Evolutionary conservation across 1,284 basidiomycete species (phyloP).

Genomic region (Pholiota adiposa): DNA sequence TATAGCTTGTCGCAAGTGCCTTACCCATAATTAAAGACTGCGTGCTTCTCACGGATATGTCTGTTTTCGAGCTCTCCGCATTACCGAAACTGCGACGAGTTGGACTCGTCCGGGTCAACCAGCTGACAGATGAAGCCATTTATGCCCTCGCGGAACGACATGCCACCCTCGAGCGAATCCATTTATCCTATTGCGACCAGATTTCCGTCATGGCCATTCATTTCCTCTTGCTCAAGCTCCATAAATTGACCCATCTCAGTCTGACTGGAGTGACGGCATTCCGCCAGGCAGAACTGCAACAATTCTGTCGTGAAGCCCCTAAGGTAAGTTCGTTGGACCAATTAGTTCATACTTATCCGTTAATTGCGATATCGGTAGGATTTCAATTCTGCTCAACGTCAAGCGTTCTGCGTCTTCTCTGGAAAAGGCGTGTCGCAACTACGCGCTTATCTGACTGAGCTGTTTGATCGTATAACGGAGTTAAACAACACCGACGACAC

Average conservation of each 20-base stretch:
- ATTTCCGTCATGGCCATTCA: slow-evolving; percentile 92
- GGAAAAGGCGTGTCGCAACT: slow-evolving; percentile 89
- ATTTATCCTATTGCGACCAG: slow-evolving; percentile 97
- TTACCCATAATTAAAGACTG: slow-evolving; percentile 64
- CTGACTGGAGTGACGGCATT: slow-evolving; percentile 96
- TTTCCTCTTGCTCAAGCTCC: slow-evolving; percentile 86
- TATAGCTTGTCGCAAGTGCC: slow-evolving; percentile 1
- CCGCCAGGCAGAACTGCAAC: slow-evolving; percentile 83
- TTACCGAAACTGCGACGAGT: slow-evolving; percentile 93
- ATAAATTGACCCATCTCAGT: slow-evolving; percentile 92
- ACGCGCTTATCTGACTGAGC: slow-evolving; percentile 75
- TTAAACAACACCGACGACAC: slow-evolving; percentile 73
- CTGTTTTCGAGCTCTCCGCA: slow-evolving; percentile 88
- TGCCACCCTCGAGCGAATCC: slow-evolving; percentile 91
- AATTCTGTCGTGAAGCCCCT: slow-evolving; percentile 90
- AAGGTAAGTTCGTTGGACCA: slow-evolving; percentile 54
- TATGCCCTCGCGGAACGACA: slow-evolving; percentile 84
- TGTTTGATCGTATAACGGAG: slow-evolving; percentile 75
- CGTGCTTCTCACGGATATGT: slow-evolving; percentile 87
- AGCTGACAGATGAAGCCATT: slow-evolving; percentile 93
- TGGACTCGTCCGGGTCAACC: slow-evolving; percentile 91
- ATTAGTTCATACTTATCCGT: neutral
- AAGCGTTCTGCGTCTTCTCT: slow-evolving; percentile 97
- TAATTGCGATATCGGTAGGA: slow-evolving; percentile 54
- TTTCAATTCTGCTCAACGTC: slow-evolving; percentile 89